Evolutionary conservation across 257 asterid genomes (phyloP).

Genomic region (Pogostemon cablin): DNA sequence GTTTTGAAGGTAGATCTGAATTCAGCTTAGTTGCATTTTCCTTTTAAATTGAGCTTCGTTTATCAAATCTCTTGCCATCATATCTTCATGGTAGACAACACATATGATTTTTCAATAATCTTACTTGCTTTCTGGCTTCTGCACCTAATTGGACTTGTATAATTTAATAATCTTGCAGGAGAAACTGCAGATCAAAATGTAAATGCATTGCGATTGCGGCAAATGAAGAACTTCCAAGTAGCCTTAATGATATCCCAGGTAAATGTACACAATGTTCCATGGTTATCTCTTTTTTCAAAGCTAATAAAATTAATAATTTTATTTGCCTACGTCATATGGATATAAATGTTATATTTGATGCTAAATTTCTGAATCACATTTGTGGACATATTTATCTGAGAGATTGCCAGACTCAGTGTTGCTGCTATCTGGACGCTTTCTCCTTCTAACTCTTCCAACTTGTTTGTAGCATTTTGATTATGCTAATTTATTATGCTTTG

Average conservation of each 20-base stretch:
- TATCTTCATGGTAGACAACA: constrained; percentile 19
- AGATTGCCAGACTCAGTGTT: not conserved
- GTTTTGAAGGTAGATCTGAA: constrained; percentile 76
- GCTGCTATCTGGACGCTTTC: not conserved
- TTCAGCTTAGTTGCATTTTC: constrained; percentile 16
- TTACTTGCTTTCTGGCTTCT: not conserved
- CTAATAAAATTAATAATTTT: no score
- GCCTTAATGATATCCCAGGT: constrained; percentile 95
- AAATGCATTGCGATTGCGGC: constrained; percentile 70
- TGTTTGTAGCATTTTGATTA: not conserved
- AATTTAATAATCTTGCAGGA: constrained; percentile 49
- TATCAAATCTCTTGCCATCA: constrained; percentile 13
- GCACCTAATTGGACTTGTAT: constrained; percentile 13
- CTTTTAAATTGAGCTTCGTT: not conserved
- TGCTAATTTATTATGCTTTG: not conserved
- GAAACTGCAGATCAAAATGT: constrained; percentile 69
- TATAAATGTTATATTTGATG: not conserved
- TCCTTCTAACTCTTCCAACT: not conserved
- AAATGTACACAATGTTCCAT: constrained; percentile 28
- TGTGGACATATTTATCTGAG: constrained; percentile 12
- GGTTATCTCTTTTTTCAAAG: not conserved
- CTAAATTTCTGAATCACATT: not conserved
- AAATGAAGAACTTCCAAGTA: constrained; percentile 92
- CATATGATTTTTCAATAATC: constrained; percentile 1
- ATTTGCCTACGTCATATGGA: not conserved